Percentiles rank a stretch among this genome's conserved stretches.
phyloP scores from a whole-genome alignment of 495 filamentous ascomycete species.

The Peziza echinospora region DNA sequence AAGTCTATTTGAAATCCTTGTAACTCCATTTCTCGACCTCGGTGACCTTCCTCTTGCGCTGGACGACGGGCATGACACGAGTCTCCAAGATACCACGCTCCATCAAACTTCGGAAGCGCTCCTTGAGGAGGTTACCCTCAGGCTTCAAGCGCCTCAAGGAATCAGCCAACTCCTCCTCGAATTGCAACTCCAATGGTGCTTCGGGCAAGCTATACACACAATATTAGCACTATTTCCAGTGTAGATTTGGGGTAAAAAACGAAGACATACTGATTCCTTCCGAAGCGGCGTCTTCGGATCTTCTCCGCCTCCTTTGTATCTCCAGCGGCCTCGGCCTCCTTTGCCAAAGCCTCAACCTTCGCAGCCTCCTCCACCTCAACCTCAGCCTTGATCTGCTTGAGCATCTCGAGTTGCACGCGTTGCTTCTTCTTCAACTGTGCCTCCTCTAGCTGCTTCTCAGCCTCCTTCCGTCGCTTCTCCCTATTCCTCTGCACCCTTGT shows the following conservation, averaged over 20 bases:
- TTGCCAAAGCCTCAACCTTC: slow-evolving; percentile 24
- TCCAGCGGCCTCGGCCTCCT: slow-evolving; percentile 29
- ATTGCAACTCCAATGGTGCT: slow-evolving; percentile 62
- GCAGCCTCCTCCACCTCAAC: slow-evolving; percentile 34
- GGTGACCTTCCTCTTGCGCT: slow-evolving; percentile 51
- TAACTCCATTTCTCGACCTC: slow-evolving; percentile 98
- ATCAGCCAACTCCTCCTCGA: slow-evolving; percentile 85
- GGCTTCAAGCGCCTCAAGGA: slow-evolving; percentile 75
- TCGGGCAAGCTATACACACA: slow-evolving; percentile 40
- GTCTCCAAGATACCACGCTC: slow-evolving; percentile 75
- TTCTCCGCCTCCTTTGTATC: slow-evolving; percentile 34
- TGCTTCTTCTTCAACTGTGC: slow-evolving; percentile 49
- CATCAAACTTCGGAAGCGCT: slow-evolving; percentile 72
- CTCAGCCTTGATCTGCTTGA: slow-evolving; percentile 42
- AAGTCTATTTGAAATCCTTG: slow-evolving; percentile 56
- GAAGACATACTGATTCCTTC: slow-evolving; percentile 46
- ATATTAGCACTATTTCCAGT: slow-evolving; percentile 5
- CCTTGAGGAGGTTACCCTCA: slow-evolving; percentile 79
- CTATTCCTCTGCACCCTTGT: slow-evolving; percentile 70
- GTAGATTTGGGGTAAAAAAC: not conserved
- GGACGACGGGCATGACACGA: slow-evolving; percentile 55
- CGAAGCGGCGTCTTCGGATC: slow-evolving; percentile 53
- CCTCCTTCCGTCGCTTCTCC: slow-evolving; percentile 66
- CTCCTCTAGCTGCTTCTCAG: slow-evolving; percentile 47
- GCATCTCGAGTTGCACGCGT: slow-evolving; percentile 39